phyloP scores from a whole-genome alignment of 768 basidiomycete genomes.

The Tephrocybe sp. region DNA sequence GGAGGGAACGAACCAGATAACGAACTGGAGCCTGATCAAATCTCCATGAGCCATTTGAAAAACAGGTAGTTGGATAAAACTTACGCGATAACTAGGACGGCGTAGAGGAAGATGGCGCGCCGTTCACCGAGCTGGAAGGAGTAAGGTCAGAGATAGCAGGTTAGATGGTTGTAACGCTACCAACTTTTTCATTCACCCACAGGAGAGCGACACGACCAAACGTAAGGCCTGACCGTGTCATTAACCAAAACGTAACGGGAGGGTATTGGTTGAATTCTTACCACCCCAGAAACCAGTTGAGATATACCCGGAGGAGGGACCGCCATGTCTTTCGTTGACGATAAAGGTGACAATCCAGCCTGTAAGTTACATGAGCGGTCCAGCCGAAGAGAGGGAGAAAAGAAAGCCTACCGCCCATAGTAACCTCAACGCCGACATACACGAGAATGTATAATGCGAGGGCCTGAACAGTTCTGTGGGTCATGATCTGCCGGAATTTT shows the following conservation, averaged over 20 bases:
- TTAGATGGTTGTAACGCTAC: background rate
- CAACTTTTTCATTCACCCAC: slow-evolving; percentile 52
- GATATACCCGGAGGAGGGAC: slow-evolving; percentile 28
- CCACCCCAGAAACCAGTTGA: slow-evolving; percentile 25
- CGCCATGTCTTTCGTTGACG: slow-evolving; percentile 32
- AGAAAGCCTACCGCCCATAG: slow-evolving; percentile 40
- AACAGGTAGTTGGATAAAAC: slow-evolving; percentile 6
- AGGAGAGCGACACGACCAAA: slow-evolving; percentile 52
- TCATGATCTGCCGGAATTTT: slow-evolving; percentile 48
- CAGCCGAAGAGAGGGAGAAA: background rate
- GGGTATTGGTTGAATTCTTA: slow-evolving; percentile 1
- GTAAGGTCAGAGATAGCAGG: background rate
- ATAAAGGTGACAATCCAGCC: slow-evolving; percentile 74
- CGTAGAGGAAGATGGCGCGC: slow-evolving; percentile 51
- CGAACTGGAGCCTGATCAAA: slow-evolving; percentile 36
- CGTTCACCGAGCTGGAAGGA: slow-evolving; percentile 47
- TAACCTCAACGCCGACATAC: slow-evolving; percentile 71
- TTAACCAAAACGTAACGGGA: slow-evolving; percentile 38
- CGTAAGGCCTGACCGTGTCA: slow-evolving; percentile 1
- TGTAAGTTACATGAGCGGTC: slow-evolving; percentile 15
- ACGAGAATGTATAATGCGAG: slow-evolving; percentile 63
- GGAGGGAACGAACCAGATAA: slow-evolving; percentile 68
- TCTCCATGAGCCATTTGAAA: background rate
- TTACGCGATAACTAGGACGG: slow-evolving; percentile 46
- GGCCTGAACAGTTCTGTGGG: slow-evolving; percentile 51